These are phyloP conservation scores for Solanum aculeatissimum DNA, from an alignment of 305 asterid genomes.

Conservation along the genomic window DNA sequence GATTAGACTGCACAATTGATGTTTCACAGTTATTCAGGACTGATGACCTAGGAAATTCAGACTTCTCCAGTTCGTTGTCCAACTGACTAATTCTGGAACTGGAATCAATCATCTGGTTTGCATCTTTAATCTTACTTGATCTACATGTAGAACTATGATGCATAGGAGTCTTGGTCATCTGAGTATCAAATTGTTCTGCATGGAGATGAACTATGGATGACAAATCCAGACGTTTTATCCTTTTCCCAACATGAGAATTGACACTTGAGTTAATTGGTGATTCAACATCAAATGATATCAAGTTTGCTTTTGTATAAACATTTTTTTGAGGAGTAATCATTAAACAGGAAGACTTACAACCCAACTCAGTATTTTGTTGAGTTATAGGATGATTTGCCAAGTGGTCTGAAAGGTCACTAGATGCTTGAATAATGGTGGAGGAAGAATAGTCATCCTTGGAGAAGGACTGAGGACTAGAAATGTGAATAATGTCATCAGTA, in stretches of 20 bases:
- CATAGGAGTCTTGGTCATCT: slow-evolving; percentile 24
- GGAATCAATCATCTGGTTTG: slow-evolving; percentile 10
- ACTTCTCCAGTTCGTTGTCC: slow-evolving; percentile 19
- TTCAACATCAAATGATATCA: slow-evolving; percentile 33
- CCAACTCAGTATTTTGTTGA: slow-evolving; percentile 14
- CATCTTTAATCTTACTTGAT: slow-evolving; percentile 24
- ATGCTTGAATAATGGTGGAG: slow-evolving; percentile 20
- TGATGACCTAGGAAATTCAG: slow-evolving; percentile 9
- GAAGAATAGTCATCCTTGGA: slow-evolving; percentile 27
- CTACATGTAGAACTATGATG: slow-evolving; percentile 33
- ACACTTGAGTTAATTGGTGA: slow-evolving; percentile 50
- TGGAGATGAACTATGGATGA: slow-evolving; percentile 27
- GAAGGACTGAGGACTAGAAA: slow-evolving; percentile 22
- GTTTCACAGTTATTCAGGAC: slow-evolving; percentile 15
- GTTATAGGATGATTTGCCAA: slow-evolving; percentile 25
- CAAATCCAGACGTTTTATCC: slow-evolving; percentile 40
- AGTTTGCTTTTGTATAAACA: slow-evolving; percentile 19
- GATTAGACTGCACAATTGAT: slow-evolving; percentile 24
- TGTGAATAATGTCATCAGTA: slow-evolving; percentile 13
- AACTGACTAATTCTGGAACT: slow-evolving; percentile 15
- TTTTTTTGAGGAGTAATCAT: slow-evolving; percentile 42
- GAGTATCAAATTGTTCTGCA: slow-evolving; percentile 23
- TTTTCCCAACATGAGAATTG: slow-evolving; percentile 50
- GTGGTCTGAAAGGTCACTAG: slow-evolving; percentile 21
- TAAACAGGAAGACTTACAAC: slow-evolving; percentile 22